Evolutionary conservation across 306 rosid species (phyloP), one percentile per base, ranked within the genome.

Genomic region (Begonia fuchsioides): DNA sequence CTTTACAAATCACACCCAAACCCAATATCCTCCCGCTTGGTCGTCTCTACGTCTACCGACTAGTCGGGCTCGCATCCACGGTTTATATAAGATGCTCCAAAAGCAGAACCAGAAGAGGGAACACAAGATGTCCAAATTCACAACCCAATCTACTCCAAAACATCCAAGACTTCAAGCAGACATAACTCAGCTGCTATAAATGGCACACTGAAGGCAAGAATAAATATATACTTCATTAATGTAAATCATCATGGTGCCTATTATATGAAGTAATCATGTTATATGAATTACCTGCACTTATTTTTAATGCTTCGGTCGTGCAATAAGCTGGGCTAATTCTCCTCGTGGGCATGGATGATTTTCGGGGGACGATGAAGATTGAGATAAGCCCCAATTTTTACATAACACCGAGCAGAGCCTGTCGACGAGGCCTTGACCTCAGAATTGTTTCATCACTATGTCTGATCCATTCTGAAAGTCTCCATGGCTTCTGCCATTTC

Each of bases 401-500:
- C 71, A 48, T 68, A 17, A 49, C 57, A 58, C 50, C 63, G n/a
- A 75, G 70, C 62, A 77, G 70, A 51, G 96, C 68, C 43, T 72
- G 99, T 45, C 73, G 50, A 19, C 96, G 94, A 51, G 94, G 93
- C 75, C 61, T 82, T 47, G 94, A 8, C 72, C 94, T 79, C 65
- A 82, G 72, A 47, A 86, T 58, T 12, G 93, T 92, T 70, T 92
- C 99, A 35, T 92, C 99, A 47, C 93, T 92, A 66, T 80, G 86
- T 45, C 96, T 82, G 63, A 92, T 92, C 81, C 56, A 66, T 67
- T 92, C 96, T 48, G 99, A 86, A 53, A 92, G 94, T 74, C 75
- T 92, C 99, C 99, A 92, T 2, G 99, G 99, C 64, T 92, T 92
- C 68, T 92, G 99, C 99, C 99, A 92, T 62, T 82, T 92, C 99